Base-by-base conservation (phyloP, 2,329 filamentous ascomycete genomes). In the Penicillium sp. region DNA sequence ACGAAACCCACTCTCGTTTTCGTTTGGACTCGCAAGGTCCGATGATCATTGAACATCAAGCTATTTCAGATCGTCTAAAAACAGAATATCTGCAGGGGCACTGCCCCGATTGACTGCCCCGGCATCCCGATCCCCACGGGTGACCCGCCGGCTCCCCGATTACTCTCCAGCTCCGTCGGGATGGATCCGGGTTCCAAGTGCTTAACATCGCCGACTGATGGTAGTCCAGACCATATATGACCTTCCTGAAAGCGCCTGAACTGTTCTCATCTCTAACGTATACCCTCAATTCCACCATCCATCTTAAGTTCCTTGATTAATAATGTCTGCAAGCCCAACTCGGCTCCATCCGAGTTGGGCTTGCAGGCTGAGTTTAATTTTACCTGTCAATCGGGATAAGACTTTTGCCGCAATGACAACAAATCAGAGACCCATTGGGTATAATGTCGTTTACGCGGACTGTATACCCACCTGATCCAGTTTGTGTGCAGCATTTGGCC, bases 101-200 rank as follows among this genome's bases (percentile, higher is more conserved):
- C 31, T 49, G 39, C 39, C 35, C 39, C 39, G 19, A 42, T 50
- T 19, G 25, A 50, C 48, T 29, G 29, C 19, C 51, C 31, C 35
- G 45, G 46, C 27, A 50, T 55, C 53, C 53, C 53, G 53, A 55
- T 50, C 27, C 27, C 43, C 53, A 50, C 53, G 31, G 45, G 11
- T 49, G 31, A 49, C 47, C 45, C 45, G 45, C 31, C 46, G 53
- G 53, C 51, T 53, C 51, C 51, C 50, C 39, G 39, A 52, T 8
- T 16, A 27, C 21, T 42, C 35, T 39, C 35, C n/a, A 39, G n/a
- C 7, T 39, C 44, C 44, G 23, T 26, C 44, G 44, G 44, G 27
- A 47, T 47, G 25, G 14, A 47, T 47, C 44, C 44, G 25, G 11
- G 25, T n/a, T 33, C n/a, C n/a, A 11, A 39, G 16, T 33, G 31